Base-by-base conservation (phyloP, 495 filamentous ascomycete genomes). In the Glonium stellatum region DNA sequence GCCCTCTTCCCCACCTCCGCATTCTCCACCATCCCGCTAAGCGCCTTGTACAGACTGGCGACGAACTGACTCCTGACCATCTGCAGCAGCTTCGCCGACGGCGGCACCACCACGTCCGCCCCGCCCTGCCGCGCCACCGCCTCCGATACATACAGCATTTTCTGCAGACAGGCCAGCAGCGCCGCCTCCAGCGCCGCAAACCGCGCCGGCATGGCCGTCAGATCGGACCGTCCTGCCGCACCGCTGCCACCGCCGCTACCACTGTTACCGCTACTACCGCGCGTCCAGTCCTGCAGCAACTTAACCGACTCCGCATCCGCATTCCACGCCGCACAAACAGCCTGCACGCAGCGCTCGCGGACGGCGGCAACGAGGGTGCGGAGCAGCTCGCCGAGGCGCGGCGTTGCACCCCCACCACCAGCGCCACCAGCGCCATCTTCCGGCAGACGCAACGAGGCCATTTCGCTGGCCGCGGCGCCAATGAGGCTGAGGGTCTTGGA, bases 11-110 rank as follows among this genome's bases (percentile, higher is more conserved):
- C 77, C 41, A 80, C 83, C 73, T 96, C 90, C 35, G 93, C 92
- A 72, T 93, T 96, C 72, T 97, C 93, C 0, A 98, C 90, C 81
- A 98, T 88, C 3, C 92, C 93, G 66, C 89, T 90, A 4, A 98
- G 75, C 35, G 87, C 86, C 70, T 93, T 96, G 72, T 96, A 96
- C 39, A 98, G 78, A 42, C 90, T 92, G 3, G 84, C 88, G 4
- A 96, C 89, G 68, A 97, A 97, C 63, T 92, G 87, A 39, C 80
- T 83, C 54, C 90, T 81, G 19, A 96, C 90, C 80, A 87, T 87
- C 68, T 91, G 85, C 23, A 97, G 75, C 46, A 96, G 72, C 70
- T 97, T 97, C 11, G 84, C 76, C 22, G 87, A 83, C 1, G 93
- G 93, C 37, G 90, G 85, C 3, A 84, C 80, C 41, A 98, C 83